Conservation (phyloP, 441 rosid genomes). For the Brassica balearica region DNA sequence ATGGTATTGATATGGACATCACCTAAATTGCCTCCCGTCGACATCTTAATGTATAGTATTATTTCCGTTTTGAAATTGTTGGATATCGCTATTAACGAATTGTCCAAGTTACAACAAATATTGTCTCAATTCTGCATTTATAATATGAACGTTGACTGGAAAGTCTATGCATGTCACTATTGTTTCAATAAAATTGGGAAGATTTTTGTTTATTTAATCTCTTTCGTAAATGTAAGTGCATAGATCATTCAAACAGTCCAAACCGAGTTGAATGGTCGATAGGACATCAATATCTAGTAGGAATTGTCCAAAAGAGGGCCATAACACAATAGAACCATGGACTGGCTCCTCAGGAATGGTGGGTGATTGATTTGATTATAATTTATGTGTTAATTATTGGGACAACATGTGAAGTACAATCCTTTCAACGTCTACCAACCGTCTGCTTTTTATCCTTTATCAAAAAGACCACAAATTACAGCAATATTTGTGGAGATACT, state of each 20-base stretch:
- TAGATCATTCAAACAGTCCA: constrained; percentile 16
- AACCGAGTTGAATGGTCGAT: constrained; percentile 15
- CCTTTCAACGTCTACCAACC: constrained; percentile 33
- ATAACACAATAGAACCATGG: constrained; percentile 33
- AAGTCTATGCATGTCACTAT: constrained; percentile 29
- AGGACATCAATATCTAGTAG: constrained; percentile 29
- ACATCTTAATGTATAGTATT: constrained; percentile 7
- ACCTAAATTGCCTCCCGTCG: not conserved
- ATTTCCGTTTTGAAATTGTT: not conserved
- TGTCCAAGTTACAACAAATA: constrained; percentile 5
- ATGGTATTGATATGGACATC: constrained; percentile 39
- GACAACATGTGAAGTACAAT: constrained; percentile 31
- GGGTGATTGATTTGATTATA: constrained; percentile 26
- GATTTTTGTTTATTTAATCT: too few species aligned
- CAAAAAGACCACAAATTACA: not conserved
- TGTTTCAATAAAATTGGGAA: not conserved
- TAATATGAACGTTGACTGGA: constrained; percentile 26
- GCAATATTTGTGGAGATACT: constrained; percentile 1
- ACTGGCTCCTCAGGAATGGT: constrained; percentile 19
- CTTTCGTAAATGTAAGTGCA: constrained; percentile 4
- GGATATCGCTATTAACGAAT: constrained; percentile 24
- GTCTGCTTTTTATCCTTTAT: constrained; percentile 21
- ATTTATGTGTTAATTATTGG: constrained; percentile 11
- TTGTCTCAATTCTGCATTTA: constrained; percentile 6
- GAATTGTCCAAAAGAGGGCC: constrained; percentile 29